Base-by-base conservation (phyloP, 345 rosid species). In the Acer campestre region DNA sequence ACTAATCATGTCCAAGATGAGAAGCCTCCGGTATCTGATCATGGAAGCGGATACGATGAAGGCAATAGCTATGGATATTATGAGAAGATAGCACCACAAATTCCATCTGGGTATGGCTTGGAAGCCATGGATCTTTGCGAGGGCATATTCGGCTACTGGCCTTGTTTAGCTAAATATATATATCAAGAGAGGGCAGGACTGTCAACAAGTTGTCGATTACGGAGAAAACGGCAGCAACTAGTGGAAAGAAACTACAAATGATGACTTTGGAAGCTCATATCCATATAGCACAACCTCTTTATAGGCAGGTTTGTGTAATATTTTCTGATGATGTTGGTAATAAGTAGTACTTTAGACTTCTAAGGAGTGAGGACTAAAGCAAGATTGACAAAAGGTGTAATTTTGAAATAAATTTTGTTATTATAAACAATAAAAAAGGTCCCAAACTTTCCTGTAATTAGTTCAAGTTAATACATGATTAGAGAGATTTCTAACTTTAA, bases 81-180 rank as follows among this genome's bases (percentile, higher is more conserved):
- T 25, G 87, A 61, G 25, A 83, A 75, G 66, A 78, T 55, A 69
- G 86, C 73, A 75, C n/a, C 80, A 65, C 91, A 84, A 63, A 61
- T 88, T 67, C 92, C 94, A 16, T 83, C 93, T 17, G 98, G 97
- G 49, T 87, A 86, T 74, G 97, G 96, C 8, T 85, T 94, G 79
- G 97, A 92, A 76, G 90, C 97, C 1, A 77, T 90, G 81, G 97
- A 94, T 62, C 78, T 94, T 0, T 94, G 97, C 40, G 98, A 94
- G 58, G 80, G 88, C 16, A 48, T 92, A 70, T 91, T 88, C 10
- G 96, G 96, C n/a, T 89, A 90, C 76, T 94, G 94, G 85, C 97
- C 96, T 38, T 94, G 97, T 68, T 82, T 88, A 55, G 78, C 76
- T 44, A 75, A 82, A 3, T 53, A 74, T 58, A 3, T 53, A 74